Evolutionary conservation across 1,284 basidiomycete species (phyloP), one percentile per base, ranked within the genome.

Genomic region (Ceratobasidium sp.): DNA sequence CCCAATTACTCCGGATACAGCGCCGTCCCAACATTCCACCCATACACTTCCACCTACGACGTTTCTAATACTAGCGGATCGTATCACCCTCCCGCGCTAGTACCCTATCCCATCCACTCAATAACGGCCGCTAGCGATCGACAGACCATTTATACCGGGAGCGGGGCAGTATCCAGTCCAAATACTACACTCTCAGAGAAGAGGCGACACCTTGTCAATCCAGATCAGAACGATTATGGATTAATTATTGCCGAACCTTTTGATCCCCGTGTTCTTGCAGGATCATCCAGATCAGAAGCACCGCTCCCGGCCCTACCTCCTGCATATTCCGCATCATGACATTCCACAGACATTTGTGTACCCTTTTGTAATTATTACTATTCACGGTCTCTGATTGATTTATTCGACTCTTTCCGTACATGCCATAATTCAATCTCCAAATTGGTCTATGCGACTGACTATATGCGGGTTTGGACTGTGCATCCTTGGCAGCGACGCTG

Each of bases 291-390:
- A 25, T 20, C 47, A 6, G 34, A 65, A 1, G 38, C 60, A 15
- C 15, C 32, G 25, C 47, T 65, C 31, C 60, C 60, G 4, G 47
- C 60, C 3, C 42, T 65, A 53, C 60, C 60, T 15, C 60, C 60
- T 17, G 60, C 60, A 13, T 65, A 65, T 22, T 52, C 60, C 3
- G 45, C 60, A n/a, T 52, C 60, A 2, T 29, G 17, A 17, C 38
- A 8, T 7, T 40, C 38, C 17, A 40, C 38, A 17, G 17, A 40
- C 17, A 40, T 40, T 40, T 7, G 7, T 8, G 8, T 40, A 40
- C 17, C 38, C 17, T 40, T 40, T 7, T 40, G 17, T 40, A 40
- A 8, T 8, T 40, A 17, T 40, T 40, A 8, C 38, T 8, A 40
- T 8, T 17, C 38, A 7, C 38, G 7, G 38, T 40, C 17, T 40